Base-by-base conservation (phyloP, 352 stramenopile species). In the Pythium phragmiticola region DNA sequence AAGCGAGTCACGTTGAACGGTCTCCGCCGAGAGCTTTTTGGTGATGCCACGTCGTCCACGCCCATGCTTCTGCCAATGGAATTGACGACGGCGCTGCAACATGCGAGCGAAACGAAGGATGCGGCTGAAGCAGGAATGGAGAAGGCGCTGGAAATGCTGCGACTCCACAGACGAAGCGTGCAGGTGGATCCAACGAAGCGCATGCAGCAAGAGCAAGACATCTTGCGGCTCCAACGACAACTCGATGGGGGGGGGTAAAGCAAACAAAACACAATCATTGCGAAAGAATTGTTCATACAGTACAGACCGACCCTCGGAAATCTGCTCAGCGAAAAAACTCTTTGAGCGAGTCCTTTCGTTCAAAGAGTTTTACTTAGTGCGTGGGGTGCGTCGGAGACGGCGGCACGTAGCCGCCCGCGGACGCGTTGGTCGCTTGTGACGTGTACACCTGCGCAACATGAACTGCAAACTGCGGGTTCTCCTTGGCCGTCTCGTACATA, bases 391-490 rank as follows among this genome's bases (percentile, higher is more conserved):
- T 69, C 7, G 63, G 56, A 7, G 36, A 56, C 6, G 63, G 63
- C n/a, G 63, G 63, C 41, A 70, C 56, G 57, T 70, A 70, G 49
- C 56, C 39, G 23, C 57, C 57, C 8, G 14, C 17, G 33, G 56
- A 45, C 5, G 61, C 37, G 46, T 56, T 56, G 19, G 39, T 55
- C 1, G 63, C 39, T 28, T 69, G 52, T 16, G 52, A 19, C 53
- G 61, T 36, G 53, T 68, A 68, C 61, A 53, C 59, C 46, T 68
- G 61, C 1, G 53, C 61, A 6, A 89, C 80, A 73, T 94, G 79
- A 7, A 76, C 72, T 45, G 82, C 84, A 34, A 90, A 84, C 54
- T 92, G 74, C 49, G 85, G 86, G 60, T 89, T 88, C 19, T 89
- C 60, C 61, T 95, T 81, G 30, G 80, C 82, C 50, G 90, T 76